phyloP scores from a whole-genome alignment of 2,329 filamentous ascomycete species.

The Aspergillus terreus region DNA sequence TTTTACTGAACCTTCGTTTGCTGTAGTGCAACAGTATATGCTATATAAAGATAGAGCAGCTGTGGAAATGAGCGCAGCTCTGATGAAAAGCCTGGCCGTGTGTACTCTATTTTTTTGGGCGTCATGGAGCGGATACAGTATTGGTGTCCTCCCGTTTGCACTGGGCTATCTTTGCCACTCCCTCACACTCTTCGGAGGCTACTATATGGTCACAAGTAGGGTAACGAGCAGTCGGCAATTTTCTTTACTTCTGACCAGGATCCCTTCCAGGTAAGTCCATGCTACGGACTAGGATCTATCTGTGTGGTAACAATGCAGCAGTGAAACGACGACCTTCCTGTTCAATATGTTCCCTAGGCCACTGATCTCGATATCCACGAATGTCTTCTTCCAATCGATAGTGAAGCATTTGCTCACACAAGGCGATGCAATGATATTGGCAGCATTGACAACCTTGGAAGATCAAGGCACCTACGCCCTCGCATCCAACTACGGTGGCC shows the following conservation, averaged over 20 bases:
- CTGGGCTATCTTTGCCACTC: slow-evolving; percentile 80
- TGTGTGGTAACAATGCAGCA: slow-evolving; percentile 13
- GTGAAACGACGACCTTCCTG: slow-evolving; percentile 45
- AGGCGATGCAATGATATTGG: slow-evolving; percentile 86
- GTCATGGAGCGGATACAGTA: slow-evolving; percentile 46
- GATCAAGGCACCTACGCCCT: slow-evolving; percentile 91
- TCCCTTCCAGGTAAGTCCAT: slow-evolving; percentile 41
- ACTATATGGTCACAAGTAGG: slow-evolving; percentile 58
- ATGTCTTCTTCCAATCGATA: slow-evolving; percentile 79
- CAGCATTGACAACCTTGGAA: slow-evolving; percentile 67
- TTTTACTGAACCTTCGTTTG: slow-evolving; percentile 81
- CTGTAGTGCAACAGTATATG: slow-evolving; percentile 76
- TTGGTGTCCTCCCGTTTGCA: slow-evolving; percentile 84
- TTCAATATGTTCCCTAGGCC: slow-evolving; percentile 63
- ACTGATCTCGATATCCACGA: slow-evolving; percentile 70
- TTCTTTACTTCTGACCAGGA: slow-evolving; percentile 57
- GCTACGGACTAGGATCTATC: neutral
- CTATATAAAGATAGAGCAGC: slow-evolving; percentile 75
- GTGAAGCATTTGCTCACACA: slow-evolving; percentile 94
- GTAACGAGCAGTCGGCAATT: slow-evolving; percentile 60
- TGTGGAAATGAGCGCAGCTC: slow-evolving; percentile 78
- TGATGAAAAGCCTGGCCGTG: slow-evolving; percentile 71
- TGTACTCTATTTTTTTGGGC: slow-evolving; percentile 68
- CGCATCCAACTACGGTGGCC: slow-evolving; percentile 89
- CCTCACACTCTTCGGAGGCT: slow-evolving; percentile 63